These are phyloP conservation scores for Millerozyma miso DNA, from an alignment of 805 yeast genomes.

Conservation along the genomic window DNA sequence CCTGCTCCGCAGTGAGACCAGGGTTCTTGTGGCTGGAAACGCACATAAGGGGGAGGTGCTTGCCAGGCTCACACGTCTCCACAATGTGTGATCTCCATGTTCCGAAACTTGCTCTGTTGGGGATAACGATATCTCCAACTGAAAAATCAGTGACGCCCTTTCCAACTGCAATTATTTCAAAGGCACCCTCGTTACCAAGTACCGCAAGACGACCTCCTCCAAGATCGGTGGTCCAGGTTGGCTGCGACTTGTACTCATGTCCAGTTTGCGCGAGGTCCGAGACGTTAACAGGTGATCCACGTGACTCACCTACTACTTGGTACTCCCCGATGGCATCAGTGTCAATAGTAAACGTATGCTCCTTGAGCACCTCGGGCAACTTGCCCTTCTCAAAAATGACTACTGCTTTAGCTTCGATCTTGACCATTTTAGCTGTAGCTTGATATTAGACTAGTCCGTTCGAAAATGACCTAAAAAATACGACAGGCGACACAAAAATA, in stretches of 20 bases:
- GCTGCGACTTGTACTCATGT: constrained; percentile 82
- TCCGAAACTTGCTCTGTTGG: constrained; percentile 68
- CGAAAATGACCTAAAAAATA: too few species aligned
- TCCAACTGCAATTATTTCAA: constrained; percentile 67
- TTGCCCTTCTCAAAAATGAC: constrained; percentile 21
- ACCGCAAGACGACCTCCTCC: constrained; percentile 58
- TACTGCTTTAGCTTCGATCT: constrained; percentile 20
- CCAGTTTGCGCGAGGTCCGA: constrained; percentile 82
- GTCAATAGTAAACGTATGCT: constrained; percentile 20
- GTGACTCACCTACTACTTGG: constrained; percentile 57
- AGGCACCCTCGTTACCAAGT: constrained; percentile 89
- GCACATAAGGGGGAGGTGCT: constrained; percentile 32
- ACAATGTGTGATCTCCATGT: constrained; percentile 84
- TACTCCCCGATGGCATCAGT: constrained; percentile 13
- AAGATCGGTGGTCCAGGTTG: constrained; percentile 48
- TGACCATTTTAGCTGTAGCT: constrained; percentile 1
- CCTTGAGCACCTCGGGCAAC: constrained; percentile 14
- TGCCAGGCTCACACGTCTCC: constrained; percentile 28
- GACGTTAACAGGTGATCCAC: constrained; percentile 87
- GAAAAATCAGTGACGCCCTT: constrained; percentile 37
- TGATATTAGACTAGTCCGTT: too few species aligned
- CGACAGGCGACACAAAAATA: too few species aligned
- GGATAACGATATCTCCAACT: constrained; percentile 81
- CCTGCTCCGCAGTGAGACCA: constrained; percentile 44
- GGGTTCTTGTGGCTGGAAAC: constrained; percentile 12